Evolutionary conservation across 2,329 filamentous ascomycete species (phyloP).

Genomic region (Hymenoscyphus fraxineus): DNA sequence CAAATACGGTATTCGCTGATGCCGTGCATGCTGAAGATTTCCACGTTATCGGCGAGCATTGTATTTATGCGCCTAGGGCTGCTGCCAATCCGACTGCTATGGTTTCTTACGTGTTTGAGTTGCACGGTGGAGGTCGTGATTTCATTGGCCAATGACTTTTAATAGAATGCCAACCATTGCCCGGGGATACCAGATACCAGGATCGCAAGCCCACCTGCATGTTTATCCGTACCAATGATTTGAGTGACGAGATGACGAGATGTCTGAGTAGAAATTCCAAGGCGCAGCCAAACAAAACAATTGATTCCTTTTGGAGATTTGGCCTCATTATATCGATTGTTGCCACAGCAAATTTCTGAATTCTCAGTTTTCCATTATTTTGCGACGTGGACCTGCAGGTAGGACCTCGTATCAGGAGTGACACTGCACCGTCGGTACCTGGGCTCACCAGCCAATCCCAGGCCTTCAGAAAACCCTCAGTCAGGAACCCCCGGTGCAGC

Average conservation of each 20-base stretch:
- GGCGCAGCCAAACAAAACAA: not conserved
- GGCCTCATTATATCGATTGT: not conserved
- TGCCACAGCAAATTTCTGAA: not conserved
- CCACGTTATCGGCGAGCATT: not conserved
- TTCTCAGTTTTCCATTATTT: not conserved
- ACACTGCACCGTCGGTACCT: not conserved
- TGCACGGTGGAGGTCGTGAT: not conserved
- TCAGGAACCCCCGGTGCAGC: not conserved
- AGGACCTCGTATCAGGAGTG: not conserved
- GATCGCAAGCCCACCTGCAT: not conserved
- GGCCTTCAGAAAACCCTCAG: not conserved
- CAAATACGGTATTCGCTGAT: not conserved
- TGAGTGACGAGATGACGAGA: not conserved
- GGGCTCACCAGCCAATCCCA: not conserved
- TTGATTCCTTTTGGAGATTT: not conserved
- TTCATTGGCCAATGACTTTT: conserved; percentile 8
- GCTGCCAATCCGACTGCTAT: not conserved
- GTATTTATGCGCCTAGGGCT: not conserved
- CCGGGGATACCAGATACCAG: not conserved
- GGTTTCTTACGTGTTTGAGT: conserved; percentile 10
- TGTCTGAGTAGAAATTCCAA: not conserved
- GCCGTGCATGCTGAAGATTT: conserved; percentile 1
- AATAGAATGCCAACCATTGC: not conserved
- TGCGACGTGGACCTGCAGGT: not conserved
- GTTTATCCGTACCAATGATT: not conserved